Percentiles rank a stretch among this genome's conserved stretches.
Evolutionary conservation across 2,329 filamentous ascomycete species (phyloP).

Genomic region (Cryoendolithus antarcticus): DNA sequence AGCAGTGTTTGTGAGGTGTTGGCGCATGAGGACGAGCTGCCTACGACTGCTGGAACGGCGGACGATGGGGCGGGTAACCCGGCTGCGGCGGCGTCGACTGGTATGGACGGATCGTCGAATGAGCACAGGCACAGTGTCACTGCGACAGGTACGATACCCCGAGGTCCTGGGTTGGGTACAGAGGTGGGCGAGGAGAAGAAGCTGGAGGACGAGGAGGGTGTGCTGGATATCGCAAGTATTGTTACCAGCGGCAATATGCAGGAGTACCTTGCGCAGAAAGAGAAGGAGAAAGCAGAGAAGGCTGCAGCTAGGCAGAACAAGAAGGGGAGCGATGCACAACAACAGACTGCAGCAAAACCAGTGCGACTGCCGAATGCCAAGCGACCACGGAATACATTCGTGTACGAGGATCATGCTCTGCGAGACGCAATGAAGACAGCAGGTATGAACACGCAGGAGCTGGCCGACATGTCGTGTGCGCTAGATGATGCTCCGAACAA

Average conservation of each 20-base stretch:
- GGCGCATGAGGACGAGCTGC: constrained; percentile 40
- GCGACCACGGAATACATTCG: constrained; percentile 55
- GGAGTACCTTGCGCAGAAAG: constrained; percentile 72
- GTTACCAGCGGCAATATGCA: constrained; percentile 63
- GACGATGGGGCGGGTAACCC: constrained; percentile 36
- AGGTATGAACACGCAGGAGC: constrained; percentile 33
- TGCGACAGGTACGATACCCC: constrained; percentile 31
- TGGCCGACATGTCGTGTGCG: constrained; percentile 40
- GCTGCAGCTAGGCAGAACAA: constrained; percentile 41
- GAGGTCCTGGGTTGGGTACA: constrained; percentile 42
- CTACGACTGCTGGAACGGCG: constrained; percentile 32
- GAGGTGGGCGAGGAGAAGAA: constrained; percentile 40
- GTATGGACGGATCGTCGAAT: constrained; percentile 34
- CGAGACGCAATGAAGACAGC: constrained; percentile 42
- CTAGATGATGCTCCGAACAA: constrained; percentile 36
- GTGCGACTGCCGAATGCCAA: constrained; percentile 59
- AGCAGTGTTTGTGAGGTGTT: constrained; percentile 52
- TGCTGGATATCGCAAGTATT: constrained; percentile 73
- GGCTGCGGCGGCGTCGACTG: constrained; percentile 44
- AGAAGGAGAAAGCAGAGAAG: constrained; percentile 64
- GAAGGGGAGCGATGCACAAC: constrained; percentile 40
- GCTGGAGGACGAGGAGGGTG: constrained; percentile 54
- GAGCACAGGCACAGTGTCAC: constrained; percentile 28
- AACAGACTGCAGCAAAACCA: constrained; percentile 44
- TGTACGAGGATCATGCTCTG: constrained; percentile 55